Conservation (phyloP, 768 basidiomycete genomes). For the Tulasnella sp. region DNA sequence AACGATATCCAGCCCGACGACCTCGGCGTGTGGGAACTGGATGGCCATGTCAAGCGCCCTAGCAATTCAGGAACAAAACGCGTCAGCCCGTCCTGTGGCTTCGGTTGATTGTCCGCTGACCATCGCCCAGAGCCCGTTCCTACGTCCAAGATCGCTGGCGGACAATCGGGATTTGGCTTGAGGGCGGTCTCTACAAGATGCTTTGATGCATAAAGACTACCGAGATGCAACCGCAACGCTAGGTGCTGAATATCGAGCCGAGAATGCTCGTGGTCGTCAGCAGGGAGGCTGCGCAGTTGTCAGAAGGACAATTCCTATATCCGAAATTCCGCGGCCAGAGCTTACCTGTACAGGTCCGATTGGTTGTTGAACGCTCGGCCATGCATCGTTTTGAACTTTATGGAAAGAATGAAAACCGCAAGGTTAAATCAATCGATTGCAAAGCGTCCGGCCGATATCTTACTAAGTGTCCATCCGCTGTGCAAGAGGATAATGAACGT, state of each 20-base stretch:
- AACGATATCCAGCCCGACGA: conserved; percentile 24
- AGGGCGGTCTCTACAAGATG: neutral
- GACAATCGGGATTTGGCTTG: neutral
- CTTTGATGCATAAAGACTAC: conserved; percentile 5
- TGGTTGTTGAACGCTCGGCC: conserved; percentile 22
- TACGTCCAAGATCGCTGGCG: conserved; percentile 6
- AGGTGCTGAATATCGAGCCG: conserved; percentile 20
- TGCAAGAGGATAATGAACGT: neutral
- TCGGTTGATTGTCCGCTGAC: neutral
- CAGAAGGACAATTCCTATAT: neutral
- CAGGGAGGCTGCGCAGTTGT: conserved; percentile 7
- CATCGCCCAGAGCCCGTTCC: conserved; percentile 23
- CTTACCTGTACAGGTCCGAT: conserved; percentile 3
- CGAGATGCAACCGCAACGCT: neutral
- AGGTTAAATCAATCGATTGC: neutral
- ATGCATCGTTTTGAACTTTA: conserved; percentile 17
- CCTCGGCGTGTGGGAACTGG: conserved; percentile 20
- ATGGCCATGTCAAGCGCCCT: conserved; percentile 21
- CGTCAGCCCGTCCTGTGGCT: neutral
- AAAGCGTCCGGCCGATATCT: neutral
- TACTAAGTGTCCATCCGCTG: conserved; percentile 16
- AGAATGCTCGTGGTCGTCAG: conserved; percentile 19
- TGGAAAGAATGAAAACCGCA: too few relatives aligned
- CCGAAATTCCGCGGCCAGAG: neutral
- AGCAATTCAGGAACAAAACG: neutral